A percentile compares a stretch with the other conserved stretches of the same genome.
phyloP scores from a whole-genome alignment of 2,329 filamentous ascomycete species.

The Talaromyces sp. region DNA sequence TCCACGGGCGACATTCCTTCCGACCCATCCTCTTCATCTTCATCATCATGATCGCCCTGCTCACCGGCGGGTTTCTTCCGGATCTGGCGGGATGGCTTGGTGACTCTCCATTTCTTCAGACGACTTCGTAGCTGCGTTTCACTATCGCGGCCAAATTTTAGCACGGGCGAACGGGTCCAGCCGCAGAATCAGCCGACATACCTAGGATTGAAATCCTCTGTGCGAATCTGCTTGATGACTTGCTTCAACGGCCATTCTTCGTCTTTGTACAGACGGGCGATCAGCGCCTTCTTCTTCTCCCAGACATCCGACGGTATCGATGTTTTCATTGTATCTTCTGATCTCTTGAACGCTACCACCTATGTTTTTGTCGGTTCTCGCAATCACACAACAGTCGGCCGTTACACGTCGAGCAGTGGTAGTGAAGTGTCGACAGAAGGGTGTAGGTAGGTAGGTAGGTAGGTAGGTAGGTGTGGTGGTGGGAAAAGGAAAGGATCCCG shows the following conservation, averaged over 20 bases:
- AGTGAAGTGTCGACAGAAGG: background rate
- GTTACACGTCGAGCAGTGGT: background rate
- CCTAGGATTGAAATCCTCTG: constrained; percentile 43
- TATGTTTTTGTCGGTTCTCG: background rate
- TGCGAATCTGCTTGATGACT: constrained; percentile 44
- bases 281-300: constrained; percentile 43
- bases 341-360: background rate
- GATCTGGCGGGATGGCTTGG: constrained; percentile 43
- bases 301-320: constrained; percentile 43
- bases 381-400: background rate
- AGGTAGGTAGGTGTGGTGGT: background rate
- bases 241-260: constrained; percentile 46
- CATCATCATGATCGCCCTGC: constrained; percentile 14
- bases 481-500: constrained; percentile 9
- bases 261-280: constrained; percentile 41
- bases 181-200: constrained; percentile 23
- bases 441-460: too few relatives aligned
- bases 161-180: background rate
- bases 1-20: constrained; percentile 22
- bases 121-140: constrained; percentile 45
- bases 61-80: constrained; percentile 36
- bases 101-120: constrained; percentile 45
- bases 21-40: constrained; percentile 23
- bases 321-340: constrained; percentile 35
- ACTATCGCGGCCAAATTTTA: constrained; percentile 24